Base-by-base conservation (phyloP, 2,329 filamentous ascomycete species). In the Meredithiella fracta region DNA sequence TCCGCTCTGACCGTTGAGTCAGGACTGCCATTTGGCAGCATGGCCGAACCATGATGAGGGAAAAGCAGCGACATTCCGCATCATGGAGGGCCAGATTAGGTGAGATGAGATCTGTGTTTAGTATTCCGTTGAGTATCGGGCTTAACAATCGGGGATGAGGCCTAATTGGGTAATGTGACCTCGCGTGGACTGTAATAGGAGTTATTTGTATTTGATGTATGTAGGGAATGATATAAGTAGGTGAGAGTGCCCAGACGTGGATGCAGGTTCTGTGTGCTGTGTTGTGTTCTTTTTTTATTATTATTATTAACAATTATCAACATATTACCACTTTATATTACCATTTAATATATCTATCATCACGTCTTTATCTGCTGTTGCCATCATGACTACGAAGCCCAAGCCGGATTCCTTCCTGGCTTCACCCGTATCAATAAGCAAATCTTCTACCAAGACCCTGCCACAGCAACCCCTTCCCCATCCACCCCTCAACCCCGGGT, bases 381-480 rank as follows among this genome's bases (percentile, higher is more conserved):
- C 23, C 9, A 25, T 44, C 3, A 29, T 29, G 25, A 15, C 49
- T 37, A 6, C 25, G 23, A 26, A 31, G 50, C 5, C 50, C 38
- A 64, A 64, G 50, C 22, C 52, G 7, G 59, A 64, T 15, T 54
- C 61, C 9, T 67, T 72, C 40, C 50, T 69, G 20, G 73, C 60
- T 77, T 76, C 64, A 70, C 65, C 1, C 64, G 69, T 61, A 64
- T 76, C 59, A 70, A 68, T 47, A 67, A 72, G 54, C 73, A 75
- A 52, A 68, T 77, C 58, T 73, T 70, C 59, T 63, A 75, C 55
- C 70, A 70, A 47, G 64, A 68, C 9, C 44, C 53, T 5, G 64
- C 68, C 44, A 63, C 67, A 14, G n/a, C 31, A 4, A 17, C 23
- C 9, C 6, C 49, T 7, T 51, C 61, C 3, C 59, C 63, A 20